phyloP scores from a whole-genome alignment of 805 yeast genomes.

The Candida germanica region DNA sequence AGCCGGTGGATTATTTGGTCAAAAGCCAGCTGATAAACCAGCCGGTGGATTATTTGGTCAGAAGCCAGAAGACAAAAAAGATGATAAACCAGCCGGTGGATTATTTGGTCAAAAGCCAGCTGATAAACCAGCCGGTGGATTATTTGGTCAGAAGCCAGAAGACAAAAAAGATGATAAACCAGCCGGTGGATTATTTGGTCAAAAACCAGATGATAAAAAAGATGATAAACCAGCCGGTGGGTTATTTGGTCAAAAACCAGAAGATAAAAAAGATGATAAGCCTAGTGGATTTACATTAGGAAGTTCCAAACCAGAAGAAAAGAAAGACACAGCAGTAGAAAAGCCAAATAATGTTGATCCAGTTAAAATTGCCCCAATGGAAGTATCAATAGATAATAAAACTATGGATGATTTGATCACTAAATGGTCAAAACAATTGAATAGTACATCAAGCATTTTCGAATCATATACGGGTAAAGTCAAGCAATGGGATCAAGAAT shows the following conservation, averaged over 20 bases:
- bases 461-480: slow-evolving; percentile 71
- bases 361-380: slow-evolving; percentile 60
- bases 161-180: slow-evolving; percentile 17
- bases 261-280: slow-evolving; percentile 9
- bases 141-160: slow-evolving; percentile 18
- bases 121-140: slow-evolving; percentile 13
- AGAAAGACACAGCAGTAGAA: slow-evolving; percentile 12
- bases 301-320: slow-evolving; percentile 14
- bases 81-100: slow-evolving; percentile 13
- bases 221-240: slow-evolving; percentile 15
- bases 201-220: slow-evolving; percentile 12
- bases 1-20: slow-evolving; percentile 13
- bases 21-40: slow-evolving; percentile 16
- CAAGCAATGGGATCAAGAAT: slow-evolving; percentile 79
- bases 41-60: slow-evolving; percentile 22
- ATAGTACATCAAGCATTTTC: slow-evolving; percentile 71
- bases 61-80: slow-evolving; percentile 22
- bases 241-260: slow-evolving; percentile 4
- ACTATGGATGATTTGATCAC: slow-evolving; percentile 89
- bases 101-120: slow-evolving; percentile 17
- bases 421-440: slow-evolving; percentile 87
- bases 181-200: slow-evolving; percentile 12
- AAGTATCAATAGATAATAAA: slow-evolving; percentile 80
- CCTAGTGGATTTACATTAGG: slow-evolving; percentile 15
- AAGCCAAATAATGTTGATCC: slow-evolving; percentile 30